A percentile compares a stretch with the other conserved stretches of the same genome.
These are phyloP conservation scores for Neophaeococcomyces aloes DNA, from an alignment of 2,329 filamentous ascomycete genomes.

Conservation along the genomic window DNA sequence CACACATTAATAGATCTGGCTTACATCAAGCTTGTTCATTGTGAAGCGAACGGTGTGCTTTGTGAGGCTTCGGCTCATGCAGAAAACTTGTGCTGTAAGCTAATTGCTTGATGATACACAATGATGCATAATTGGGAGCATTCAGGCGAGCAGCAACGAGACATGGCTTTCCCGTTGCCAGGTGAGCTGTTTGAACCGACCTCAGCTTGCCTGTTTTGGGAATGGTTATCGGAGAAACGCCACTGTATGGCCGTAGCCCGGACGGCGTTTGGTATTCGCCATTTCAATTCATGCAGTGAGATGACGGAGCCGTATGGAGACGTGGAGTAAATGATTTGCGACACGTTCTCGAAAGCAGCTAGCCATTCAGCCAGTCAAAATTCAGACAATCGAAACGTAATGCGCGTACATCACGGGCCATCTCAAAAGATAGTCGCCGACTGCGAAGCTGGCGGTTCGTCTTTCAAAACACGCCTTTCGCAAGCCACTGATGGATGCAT, in stretches of 20 bases:
- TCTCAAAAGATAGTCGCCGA: conserved; percentile 3
- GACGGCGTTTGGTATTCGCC: neutral
- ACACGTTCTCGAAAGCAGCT: neutral
- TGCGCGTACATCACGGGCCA: too few relatives aligned
- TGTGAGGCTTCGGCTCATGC: neutral
- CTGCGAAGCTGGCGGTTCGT: neutral
- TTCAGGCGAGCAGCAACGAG: conserved; percentile 8
- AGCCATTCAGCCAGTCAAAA: conserved; percentile 1
- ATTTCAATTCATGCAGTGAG: conserved; percentile 2
- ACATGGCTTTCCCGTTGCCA: neutral
- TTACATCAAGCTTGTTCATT: too few relatives aligned
- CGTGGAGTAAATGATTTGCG: conserved; percentile 8
- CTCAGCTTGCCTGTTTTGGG: neutral
- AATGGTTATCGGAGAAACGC: neutral
- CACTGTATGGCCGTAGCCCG: neutral
- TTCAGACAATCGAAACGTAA: neutral
- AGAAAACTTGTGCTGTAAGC: neutral
- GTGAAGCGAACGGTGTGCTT: too few relatives aligned
- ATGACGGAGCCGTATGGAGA: neutral
- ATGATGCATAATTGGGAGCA: conserved; percentile 6
- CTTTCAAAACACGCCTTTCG: too few relatives aligned
- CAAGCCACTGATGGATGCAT: too few relatives aligned
- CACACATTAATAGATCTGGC: too few relatives aligned
- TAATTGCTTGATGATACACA: conserved; percentile 5
- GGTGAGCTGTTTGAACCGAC: conserved; percentile 1